Percentiles rank a stretch among this genome's conserved stretches.
Evolutionary conservation across 805 yeast genomes (phyloP).

Genomic region (Metahyphopichia silvanorum): DNA sequence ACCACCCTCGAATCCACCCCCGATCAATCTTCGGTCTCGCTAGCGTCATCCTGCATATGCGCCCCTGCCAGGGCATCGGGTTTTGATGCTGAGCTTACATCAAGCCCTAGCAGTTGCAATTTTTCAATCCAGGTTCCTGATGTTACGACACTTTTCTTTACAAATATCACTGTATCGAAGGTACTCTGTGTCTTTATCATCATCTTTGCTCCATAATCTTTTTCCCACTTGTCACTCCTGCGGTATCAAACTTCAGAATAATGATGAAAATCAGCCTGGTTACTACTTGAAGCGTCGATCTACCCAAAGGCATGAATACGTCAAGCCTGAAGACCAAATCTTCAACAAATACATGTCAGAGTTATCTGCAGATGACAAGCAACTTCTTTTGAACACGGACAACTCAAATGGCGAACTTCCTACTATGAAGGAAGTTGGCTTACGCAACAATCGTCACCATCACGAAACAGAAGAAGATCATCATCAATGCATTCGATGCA

Average conservation of each 20-base stretch:
- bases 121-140: too few relatives aligned
- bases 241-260: constrained; percentile 51
- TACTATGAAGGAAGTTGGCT: neutral
- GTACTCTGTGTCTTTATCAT: neutral
- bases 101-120: too few relatives aligned
- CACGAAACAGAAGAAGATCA: constrained; percentile 1
- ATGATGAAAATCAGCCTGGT: constrained; percentile 37
- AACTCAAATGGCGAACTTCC: neutral
- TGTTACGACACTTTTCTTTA: too few relatives aligned
- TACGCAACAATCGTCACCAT: neutral
- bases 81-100: too few relatives aligned
- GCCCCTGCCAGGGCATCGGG: too few relatives aligned
- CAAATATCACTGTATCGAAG: neutral
- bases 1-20: too few relatives aligned
- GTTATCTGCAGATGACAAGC: constrained; percentile 24
- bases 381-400: too few relatives aligned
- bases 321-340: constrained; percentile 21
- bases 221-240: constrained; percentile 49
- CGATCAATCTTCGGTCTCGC: too few relatives aligned
- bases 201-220: constrained; percentile 5
- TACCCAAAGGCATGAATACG: too few relatives aligned
- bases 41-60: too few relatives aligned
- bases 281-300: constrained; percentile 30
- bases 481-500: constrained; percentile 52
- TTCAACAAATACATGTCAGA: constrained; percentile 14